phyloP scores from a whole-genome alignment of 768 basidiomycete species.

The Termitomyces titanicus region DNA sequence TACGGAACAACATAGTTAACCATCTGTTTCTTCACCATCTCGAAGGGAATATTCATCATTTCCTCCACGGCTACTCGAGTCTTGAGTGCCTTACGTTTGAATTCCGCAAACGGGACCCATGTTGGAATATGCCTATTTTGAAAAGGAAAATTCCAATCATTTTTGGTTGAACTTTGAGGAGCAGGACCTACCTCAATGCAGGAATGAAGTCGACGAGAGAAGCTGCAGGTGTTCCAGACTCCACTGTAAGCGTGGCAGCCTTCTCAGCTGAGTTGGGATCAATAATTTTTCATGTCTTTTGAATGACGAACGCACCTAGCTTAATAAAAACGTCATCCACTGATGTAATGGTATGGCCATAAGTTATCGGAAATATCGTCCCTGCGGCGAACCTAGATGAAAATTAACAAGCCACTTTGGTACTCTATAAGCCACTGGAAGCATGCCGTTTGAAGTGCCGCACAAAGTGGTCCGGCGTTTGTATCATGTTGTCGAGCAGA shows the following conservation, averaged over 20 bases:
- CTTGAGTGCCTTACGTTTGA: conserved; percentile 41
- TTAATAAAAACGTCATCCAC: conserved; percentile 40
- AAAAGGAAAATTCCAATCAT: neutral
- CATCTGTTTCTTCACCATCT: conserved; percentile 46
- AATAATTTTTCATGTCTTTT: neutral
- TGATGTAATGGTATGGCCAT: conserved; percentile 42
- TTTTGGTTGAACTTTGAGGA: neutral
- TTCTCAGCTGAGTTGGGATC: conserved; percentile 34
- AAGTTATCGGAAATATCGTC: conserved; percentile 46
- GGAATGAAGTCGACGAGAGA: conserved; percentile 50
- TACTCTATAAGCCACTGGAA: neutral
- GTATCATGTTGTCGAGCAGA: conserved; percentile 36
- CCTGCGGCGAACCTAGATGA: conserved; percentile 40
- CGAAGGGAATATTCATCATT: conserved; percentile 50
- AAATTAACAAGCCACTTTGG: neutral
- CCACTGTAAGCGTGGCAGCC: conserved; percentile 41
- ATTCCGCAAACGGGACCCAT: conserved; percentile 45
- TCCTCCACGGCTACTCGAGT: conserved; percentile 40
- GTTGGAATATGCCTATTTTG: conserved; percentile 40
- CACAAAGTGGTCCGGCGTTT: conserved; percentile 34
- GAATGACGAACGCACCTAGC: conserved; percentile 29
- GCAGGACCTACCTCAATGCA: conserved; percentile 30
- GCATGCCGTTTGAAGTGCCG: conserved; percentile 41
- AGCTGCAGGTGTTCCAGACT: conserved; percentile 42
- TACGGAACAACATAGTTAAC: conserved; percentile 20